Evolutionary conservation across 345 rosid species (phyloP).

Genomic region (Pugionium cornutum): DNA sequence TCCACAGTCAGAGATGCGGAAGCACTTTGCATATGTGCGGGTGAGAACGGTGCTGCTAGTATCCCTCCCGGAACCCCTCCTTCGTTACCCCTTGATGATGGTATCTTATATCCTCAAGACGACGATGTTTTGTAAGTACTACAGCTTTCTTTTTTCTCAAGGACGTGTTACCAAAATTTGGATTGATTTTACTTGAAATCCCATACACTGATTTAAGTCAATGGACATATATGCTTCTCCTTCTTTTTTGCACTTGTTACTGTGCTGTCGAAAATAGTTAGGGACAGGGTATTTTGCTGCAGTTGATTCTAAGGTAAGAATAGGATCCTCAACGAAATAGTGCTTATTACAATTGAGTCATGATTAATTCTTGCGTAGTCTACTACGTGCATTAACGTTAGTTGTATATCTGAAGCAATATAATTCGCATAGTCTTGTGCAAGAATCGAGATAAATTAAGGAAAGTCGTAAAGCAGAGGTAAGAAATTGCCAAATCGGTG

Average conservation of each 20-base stretch:
- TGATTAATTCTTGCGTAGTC: slow-evolving; percentile 40
- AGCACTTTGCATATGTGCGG: slow-evolving; percentile 91
- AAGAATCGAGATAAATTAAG: slow-evolving; percentile 29
- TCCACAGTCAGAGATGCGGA: slow-evolving; percentile 80
- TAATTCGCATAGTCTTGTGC: slow-evolving; percentile 29
- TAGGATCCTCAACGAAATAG: slow-evolving; percentile 8
- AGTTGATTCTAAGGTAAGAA: slow-evolving; percentile 20
- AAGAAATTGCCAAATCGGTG: slow-evolving; percentile 43
- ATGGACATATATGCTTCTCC: slow-evolving; percentile 8
- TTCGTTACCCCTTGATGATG: slow-evolving; percentile 65
- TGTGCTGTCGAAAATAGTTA: background rate
- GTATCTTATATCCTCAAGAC: slow-evolving; percentile 55
- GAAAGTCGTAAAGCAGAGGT: slow-evolving; percentile 44
- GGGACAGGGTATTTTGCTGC: slow-evolving; percentile 9
- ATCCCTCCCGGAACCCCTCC: slow-evolving; percentile 97
- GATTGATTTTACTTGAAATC: slow-evolving; percentile 18
- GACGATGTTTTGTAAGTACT: slow-evolving; percentile 67
- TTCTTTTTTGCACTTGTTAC: background rate
- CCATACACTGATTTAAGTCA: slow-evolving; percentile 15
- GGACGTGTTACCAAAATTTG: slow-evolving; percentile 27
- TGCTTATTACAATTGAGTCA: slow-evolving; percentile 12
- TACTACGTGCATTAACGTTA: slow-evolving; percentile 14
- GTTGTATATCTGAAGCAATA: slow-evolving; percentile 5
- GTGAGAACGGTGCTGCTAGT: slow-evolving; percentile 86
- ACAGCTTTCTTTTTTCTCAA: slow-evolving; percentile 20